Evolutionary conservation across 345 rosid genomes (phyloP).

Genomic region (Cardiospermum halicacabum): DNA sequence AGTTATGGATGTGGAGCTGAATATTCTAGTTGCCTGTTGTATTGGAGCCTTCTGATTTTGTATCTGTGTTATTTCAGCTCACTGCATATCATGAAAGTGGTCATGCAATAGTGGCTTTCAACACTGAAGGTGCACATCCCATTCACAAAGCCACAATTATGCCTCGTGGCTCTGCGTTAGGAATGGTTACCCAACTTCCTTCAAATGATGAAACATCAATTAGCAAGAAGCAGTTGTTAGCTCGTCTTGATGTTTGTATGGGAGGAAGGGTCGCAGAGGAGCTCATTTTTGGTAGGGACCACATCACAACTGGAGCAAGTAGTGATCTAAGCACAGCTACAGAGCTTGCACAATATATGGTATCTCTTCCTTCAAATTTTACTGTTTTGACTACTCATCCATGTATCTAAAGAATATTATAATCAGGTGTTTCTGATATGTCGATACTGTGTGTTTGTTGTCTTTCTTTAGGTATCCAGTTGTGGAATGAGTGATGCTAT

Average conservation of each 20-base stretch:
- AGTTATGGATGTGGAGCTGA: not conserved
- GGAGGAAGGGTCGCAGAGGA: slow-evolving; percentile 99
- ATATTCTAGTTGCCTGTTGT: not conserved
- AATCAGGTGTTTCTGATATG: not conserved
- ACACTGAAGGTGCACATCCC: slow-evolving; percentile 89
- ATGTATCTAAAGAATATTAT: not conserved
- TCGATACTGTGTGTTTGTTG: not conserved
- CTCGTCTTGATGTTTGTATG: slow-evolving; percentile 98
- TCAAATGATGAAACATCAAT: slow-evolving; percentile 92
- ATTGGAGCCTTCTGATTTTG: not conserved
- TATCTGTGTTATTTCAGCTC: slow-evolving; percentile 42
- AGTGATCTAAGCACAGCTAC: slow-evolving; percentile 92
- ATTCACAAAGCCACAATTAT: slow-evolving; percentile 97
- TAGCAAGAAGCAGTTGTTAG: slow-evolving; percentile 92
- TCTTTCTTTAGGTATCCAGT: slow-evolving; percentile 55
- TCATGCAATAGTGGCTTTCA: slow-evolving; percentile 92
- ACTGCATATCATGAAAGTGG: slow-evolving; percentile 99
- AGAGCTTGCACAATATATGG: slow-evolving; percentile 96
- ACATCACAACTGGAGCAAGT: slow-evolving; percentile 94
- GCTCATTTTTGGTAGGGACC: slow-evolving; percentile 87
- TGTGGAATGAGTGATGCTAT: slow-evolving; percentile 94
- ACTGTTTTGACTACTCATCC: not conserved
- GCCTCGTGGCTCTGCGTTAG: slow-evolving; percentile 98
- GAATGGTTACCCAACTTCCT: slow-evolving; percentile 98
- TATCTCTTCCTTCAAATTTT: slow-evolving; percentile 25